These are phyloP conservation scores for Leccinum insigne DNA, from an alignment of 1,284 basidiomycete species.

Conservation along the genomic window DNA sequence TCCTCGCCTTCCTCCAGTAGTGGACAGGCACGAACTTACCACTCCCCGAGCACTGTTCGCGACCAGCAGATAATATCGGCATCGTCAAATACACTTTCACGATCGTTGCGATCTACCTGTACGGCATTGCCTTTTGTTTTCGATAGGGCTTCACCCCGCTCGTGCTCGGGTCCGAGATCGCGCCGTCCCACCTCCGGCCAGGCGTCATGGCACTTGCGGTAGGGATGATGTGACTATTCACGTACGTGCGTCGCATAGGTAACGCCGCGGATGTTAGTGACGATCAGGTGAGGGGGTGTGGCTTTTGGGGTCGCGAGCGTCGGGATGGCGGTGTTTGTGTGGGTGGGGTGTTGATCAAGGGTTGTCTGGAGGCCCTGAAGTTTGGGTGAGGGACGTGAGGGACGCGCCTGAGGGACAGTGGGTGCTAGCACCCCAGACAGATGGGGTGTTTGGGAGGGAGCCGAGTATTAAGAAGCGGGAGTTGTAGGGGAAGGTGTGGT, in stretches of 20 bases:
- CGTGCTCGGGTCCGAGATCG: slow-evolving; percentile 37
- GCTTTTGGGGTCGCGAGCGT: slow-evolving; percentile 47
- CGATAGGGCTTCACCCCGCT: slow-evolving; percentile 33
- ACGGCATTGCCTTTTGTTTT: slow-evolving; percentile 44
- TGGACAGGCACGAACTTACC: slow-evolving; percentile 57
- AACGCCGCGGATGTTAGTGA: slow-evolving; percentile 44
- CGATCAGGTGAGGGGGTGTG: slow-evolving; percentile 40
- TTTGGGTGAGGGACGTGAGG: slow-evolving; percentile 39
- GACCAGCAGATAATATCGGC: slow-evolving; percentile 46
- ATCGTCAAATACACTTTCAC: slow-evolving; percentile 55
- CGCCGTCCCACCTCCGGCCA: slow-evolving; percentile 47
- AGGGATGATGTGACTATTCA: slow-evolving; percentile 45
- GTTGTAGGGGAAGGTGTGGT: not conserved
- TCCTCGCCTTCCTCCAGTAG: slow-evolving; percentile 59
- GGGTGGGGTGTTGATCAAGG: slow-evolving; percentile 18
- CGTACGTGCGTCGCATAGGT: slow-evolving; percentile 47
- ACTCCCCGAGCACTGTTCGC: slow-evolving; percentile 52
- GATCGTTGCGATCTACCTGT: slow-evolving; percentile 46
- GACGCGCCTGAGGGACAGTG: slow-evolving; percentile 46
- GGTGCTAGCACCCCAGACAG: no score
- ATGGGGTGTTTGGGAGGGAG: slow-evolving; percentile 16
- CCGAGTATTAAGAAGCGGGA: slow-evolving; percentile 24
- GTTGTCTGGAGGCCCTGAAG: slow-evolving; percentile 41
- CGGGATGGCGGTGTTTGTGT: slow-evolving; percentile 44
- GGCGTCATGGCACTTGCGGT: slow-evolving; percentile 42